Evolutionary conservation across 2,329 filamentous ascomycete species (phyloP).

Genomic region (Apiospora sp.): DNA sequence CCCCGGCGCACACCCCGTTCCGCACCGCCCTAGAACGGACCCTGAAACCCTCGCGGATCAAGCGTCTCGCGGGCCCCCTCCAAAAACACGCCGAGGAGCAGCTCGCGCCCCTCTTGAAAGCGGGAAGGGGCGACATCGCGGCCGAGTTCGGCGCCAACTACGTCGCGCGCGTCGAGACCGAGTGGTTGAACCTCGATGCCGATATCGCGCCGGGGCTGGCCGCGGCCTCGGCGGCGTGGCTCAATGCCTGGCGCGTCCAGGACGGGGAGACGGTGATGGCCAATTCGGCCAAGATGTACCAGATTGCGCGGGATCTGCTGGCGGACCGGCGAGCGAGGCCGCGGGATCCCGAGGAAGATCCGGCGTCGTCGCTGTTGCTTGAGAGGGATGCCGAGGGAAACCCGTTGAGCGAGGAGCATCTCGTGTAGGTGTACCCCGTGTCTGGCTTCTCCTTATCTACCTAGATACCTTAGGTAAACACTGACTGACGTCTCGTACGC

Average conservation of each 20-base stretch:
- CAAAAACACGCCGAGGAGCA: conserved; percentile 29
- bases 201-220: conserved; percentile 29
- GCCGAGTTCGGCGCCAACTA: conserved; percentile 33
- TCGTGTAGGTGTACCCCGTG: conserved; percentile 26
- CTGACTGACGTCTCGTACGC: no score
- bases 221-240: conserved; percentile 28
- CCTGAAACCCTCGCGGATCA: conserved; percentile 31
- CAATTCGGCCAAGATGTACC: conserved; percentile 32
- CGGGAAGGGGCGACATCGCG: conserved; percentile 31
- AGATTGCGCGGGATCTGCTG: conserved; percentile 28
- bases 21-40: conserved; percentile 34
- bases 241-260: conserved; percentile 34
- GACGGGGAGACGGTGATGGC: conserved; percentile 31
- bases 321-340: conserved; percentile 32
- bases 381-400: conserved; percentile 31
- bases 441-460: neutral
- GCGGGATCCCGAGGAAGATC: conserved; percentile 31
- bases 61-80: conserved; percentile 29
- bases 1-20: conserved; percentile 34
- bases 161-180: conserved; percentile 34
- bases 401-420: conserved; percentile 31
- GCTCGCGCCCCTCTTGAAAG: conserved; percentile 28
- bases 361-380: conserved; percentile 32
- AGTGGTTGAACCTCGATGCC: conserved; percentile 34
- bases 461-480: no score